These are phyloP conservation scores for Collybia nuda DNA, from an alignment of 768 basidiomycete species.

Conservation along the genomic window DNA sequence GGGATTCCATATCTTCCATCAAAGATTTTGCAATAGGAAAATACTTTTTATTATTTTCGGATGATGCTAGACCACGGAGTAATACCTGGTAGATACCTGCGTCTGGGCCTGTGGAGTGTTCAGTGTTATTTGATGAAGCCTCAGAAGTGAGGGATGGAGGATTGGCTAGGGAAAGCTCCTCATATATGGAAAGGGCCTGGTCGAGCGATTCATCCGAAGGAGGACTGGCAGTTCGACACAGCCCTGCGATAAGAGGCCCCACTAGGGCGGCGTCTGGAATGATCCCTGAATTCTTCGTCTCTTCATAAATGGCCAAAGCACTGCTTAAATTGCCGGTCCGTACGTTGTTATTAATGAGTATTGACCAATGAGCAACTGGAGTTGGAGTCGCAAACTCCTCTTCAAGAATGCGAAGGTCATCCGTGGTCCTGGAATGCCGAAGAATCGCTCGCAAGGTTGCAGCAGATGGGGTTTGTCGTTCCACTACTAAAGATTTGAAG, in stretches of 20 bases:
- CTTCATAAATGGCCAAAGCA: slow-evolving; percentile 51
- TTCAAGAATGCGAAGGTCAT: slow-evolving; percentile 44
- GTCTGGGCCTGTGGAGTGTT: slow-evolving; percentile 45
- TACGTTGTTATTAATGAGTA: slow-evolving; percentile 52
- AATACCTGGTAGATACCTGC: slow-evolving; percentile 54
- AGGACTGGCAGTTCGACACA: slow-evolving; percentile 39
- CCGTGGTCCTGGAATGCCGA: slow-evolving; percentile 33
- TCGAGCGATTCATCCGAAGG: slow-evolving; percentile 46
- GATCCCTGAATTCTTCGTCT: slow-evolving; percentile 41
- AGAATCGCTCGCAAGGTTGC: slow-evolving; percentile 41
- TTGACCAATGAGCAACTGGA: slow-evolving; percentile 48
- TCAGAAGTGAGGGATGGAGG: slow-evolving; percentile 16
- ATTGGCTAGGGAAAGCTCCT: slow-evolving; percentile 37
- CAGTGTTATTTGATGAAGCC: slow-evolving; percentile 13
- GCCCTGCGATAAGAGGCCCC: slow-evolving; percentile 50
- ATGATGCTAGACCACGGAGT: slow-evolving; percentile 46
- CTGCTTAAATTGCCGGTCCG: slow-evolving; percentile 32
- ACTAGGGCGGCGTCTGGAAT: slow-evolving; percentile 49
- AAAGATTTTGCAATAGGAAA: slow-evolving; percentile 47
- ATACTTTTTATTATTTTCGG: slow-evolving; percentile 45
- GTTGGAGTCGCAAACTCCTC: slow-evolving; percentile 38
- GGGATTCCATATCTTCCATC: slow-evolving; percentile 64
- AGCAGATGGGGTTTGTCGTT: slow-evolving; percentile 27
- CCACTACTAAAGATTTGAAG: slow-evolving; percentile 29
- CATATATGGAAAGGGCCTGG: slow-evolving; percentile 53